phyloP scores from a whole-genome alignment of 441 rosid genomes.

The Gossypium davidsonii region DNA sequence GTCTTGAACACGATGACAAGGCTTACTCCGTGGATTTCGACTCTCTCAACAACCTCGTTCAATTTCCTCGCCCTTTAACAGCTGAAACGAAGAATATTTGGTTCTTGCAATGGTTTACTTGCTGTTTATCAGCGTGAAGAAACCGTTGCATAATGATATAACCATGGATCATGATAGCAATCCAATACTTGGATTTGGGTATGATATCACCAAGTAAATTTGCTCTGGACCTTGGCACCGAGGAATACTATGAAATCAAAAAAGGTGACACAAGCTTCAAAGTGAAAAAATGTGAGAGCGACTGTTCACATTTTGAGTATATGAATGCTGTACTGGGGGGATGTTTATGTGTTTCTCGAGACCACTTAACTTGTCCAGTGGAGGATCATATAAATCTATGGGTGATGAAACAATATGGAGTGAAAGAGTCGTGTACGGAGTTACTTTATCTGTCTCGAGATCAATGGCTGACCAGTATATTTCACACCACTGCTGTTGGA shows the following conservation, averaged over 20 bases:
- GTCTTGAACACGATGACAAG: not conserved
- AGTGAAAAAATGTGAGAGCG: not conserved
- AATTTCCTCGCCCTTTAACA: not conserved
- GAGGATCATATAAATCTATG: constrained; percentile 5
- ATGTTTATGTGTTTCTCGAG: not conserved
- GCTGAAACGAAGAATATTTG: constrained; percentile 2
- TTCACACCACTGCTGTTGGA: not conserved
- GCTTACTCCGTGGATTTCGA: not conserved
- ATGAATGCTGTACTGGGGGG: not conserved
- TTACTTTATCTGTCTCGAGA: not conserved
- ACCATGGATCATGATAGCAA: not conserved
- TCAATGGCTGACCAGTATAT: constrained; percentile 4
- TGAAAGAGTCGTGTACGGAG: not conserved
- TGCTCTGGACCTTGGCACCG: not conserved
- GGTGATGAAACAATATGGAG: constrained; percentile 5
- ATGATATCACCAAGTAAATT: not conserved
- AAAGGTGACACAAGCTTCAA: not conserved
- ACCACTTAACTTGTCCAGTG: not conserved
- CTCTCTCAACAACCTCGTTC: not conserved
- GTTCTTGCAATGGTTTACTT: constrained; percentile 6
- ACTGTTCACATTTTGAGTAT: not conserved
- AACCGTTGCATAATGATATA: not conserved
- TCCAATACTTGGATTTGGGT: constrained; percentile 2
- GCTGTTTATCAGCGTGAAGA: not conserved
- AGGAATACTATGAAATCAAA: not conserved